phyloP scores from a whole-genome alignment of 2,329 filamentous ascomycete species.

The Cercospora sesami region DNA sequence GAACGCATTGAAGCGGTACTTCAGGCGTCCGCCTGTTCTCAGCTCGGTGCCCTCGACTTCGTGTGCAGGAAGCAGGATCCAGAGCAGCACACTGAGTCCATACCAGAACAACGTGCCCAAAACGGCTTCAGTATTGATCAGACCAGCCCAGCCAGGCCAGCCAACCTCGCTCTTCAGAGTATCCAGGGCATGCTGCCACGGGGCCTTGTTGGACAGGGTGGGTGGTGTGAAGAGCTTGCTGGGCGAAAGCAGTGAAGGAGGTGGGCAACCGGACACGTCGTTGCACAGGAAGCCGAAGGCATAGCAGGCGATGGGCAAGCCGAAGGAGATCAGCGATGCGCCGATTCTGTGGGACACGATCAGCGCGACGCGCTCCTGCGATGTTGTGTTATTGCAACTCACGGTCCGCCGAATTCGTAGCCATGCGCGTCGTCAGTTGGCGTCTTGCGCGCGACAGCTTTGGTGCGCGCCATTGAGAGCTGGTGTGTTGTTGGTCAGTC shows the following conservation, averaged over 20 bases:
- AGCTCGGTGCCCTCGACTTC: conserved; percentile 71
- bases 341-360: conserved; percentile 60
- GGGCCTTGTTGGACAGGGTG: conserved; percentile 33
- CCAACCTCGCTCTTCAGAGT: conserved; percentile 76
- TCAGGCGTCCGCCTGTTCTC: conserved; percentile 68
- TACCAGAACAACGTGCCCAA: conserved; percentile 77
- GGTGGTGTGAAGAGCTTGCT: conserved; percentile 56
- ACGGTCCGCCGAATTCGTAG: conserved; percentile 55
- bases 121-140: conserved; percentile 69
- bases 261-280: conserved; percentile 86
- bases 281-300: conserved; percentile 84
- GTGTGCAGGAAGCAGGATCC: conserved; percentile 73
- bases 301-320: conserved; percentile 77
- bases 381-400: conserved; percentile 31
- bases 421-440: conserved; percentile 33
- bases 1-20: conserved; percentile 76
- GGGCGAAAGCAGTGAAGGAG: conserved; percentile 74
- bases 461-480: conserved; percentile 15
- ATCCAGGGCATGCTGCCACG: conserved; percentile 55
- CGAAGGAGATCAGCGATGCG: conserved; percentile 74
- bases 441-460: conserved; percentile 2
- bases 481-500: neutral
- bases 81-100: conserved; percentile 69
- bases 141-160: conserved; percentile 74
- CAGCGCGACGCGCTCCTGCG: neutral